Evolutionary conservation across 2,329 filamentous ascomycete genomes (phyloP).

Genomic region (Fusarium falciforme): DNA sequence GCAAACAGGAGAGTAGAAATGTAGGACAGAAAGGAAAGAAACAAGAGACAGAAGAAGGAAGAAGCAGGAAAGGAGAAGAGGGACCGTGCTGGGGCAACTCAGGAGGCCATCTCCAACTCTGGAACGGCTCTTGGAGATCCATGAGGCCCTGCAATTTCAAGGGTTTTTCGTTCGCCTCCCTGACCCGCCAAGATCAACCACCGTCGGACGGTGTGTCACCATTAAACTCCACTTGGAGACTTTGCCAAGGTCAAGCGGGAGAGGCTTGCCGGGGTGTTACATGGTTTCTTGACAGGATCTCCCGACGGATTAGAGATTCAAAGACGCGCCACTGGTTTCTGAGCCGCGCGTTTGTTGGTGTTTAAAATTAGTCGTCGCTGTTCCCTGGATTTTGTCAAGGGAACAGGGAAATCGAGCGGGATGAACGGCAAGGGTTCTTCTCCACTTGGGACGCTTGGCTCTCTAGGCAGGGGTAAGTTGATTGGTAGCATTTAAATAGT

Average conservation of each 20-base stretch:
- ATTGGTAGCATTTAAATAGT: not conserved
- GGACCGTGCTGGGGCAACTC: conserved; percentile 17
- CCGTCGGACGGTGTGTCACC: not conserved
- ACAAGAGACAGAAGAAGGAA: not conserved
- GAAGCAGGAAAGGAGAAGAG: conserved; percentile 21
- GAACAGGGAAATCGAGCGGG: not conserved
- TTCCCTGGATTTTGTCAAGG: not conserved
- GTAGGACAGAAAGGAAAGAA: conserved; percentile 1
- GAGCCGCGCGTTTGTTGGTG: conserved; percentile 1
- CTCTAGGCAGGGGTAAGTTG: not conserved
- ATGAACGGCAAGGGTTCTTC: not conserved
- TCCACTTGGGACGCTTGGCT: not conserved
- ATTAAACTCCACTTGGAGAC: conserved; percentile 19
- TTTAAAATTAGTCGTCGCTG: not conserved
- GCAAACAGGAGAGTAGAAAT: not conserved
- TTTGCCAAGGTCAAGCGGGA: conserved; percentile 34
- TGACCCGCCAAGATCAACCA: not conserved
- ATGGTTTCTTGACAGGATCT: conserved; percentile 2
- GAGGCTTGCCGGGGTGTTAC: conserved; percentile 17
- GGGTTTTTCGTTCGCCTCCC: not conserved
- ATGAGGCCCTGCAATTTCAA: conserved; percentile 21
- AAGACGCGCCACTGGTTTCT: not conserved
- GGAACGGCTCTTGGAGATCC: conserved; percentile 4
- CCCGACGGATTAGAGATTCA: not conserved
- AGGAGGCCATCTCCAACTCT: conserved; percentile 42